A percentile compares a stretch with the other conserved stretches of the same genome.
Conservation (phyloP, 352 stramenopile genomes). For the Ophiocytium majus region DNA sequence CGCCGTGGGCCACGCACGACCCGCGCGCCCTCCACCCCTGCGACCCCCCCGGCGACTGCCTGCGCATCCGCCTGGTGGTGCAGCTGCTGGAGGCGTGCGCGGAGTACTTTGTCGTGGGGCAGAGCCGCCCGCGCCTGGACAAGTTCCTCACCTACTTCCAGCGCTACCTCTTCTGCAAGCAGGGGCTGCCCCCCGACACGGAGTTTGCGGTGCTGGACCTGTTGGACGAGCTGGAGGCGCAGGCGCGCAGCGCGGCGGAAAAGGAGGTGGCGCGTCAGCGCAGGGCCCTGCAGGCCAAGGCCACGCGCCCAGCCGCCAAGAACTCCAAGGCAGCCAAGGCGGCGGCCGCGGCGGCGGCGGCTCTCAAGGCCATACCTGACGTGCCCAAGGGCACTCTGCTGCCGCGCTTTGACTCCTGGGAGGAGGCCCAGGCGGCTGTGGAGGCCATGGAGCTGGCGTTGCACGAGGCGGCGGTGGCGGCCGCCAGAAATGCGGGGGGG, state of each 20-base stretch:
- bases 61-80: constrained; percentile 88
- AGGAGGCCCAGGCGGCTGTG: constrained; percentile 51
- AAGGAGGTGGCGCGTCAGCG: constrained; percentile 32
- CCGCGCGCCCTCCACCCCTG: constrained; percentile 36
- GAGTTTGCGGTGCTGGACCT: constrained; percentile 81
- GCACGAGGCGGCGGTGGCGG: constrained; percentile 15
- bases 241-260: constrained; percentile 59
- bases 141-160: constrained; percentile 65
- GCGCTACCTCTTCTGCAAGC: constrained; percentile 44
- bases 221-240: constrained; percentile 70
- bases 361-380: neutral
- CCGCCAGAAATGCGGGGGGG: constrained; percentile 12
- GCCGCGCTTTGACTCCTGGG: constrained; percentile 59
- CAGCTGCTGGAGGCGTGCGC: constrained; percentile 80
- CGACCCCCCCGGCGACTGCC: constrained; percentile 83
- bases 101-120: constrained; percentile 70
- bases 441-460: constrained; percentile 25
- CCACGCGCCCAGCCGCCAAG: neutral
- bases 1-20: constrained; percentile 65
- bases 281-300: neutral
- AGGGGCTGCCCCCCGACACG: constrained; percentile 85
- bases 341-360: constrained; percentile 5
- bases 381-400: constrained; percentile 31
- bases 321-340: constrained; percentile 6
- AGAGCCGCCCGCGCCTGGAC: constrained; percentile 75